These are phyloP conservation scores for Solanum hybrid DNA, from an alignment of 305 asterid genomes.

Conservation along the genomic window DNA sequence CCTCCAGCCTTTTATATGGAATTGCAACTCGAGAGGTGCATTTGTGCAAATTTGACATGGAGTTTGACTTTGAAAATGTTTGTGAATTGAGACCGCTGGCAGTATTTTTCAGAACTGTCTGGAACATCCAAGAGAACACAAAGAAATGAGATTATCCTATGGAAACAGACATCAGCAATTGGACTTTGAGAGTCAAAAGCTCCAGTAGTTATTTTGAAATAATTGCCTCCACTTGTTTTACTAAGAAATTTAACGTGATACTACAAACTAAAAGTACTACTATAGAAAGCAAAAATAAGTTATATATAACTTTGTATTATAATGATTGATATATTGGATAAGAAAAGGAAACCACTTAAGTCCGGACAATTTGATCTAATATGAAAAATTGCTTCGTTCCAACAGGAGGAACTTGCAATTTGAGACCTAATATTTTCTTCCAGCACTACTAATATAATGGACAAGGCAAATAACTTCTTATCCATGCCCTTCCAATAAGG, in stretches of 20 bases:
- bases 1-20: constrained; percentile 44
- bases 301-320: background rate
- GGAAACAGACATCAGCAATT: background rate
- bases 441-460: background rate
- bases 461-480: background rate
- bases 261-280: background rate
- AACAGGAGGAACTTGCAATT: background rate
- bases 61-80: constrained; percentile 33
- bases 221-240: background rate
- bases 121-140: constrained; percentile 13
- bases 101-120: constrained; percentile 32
- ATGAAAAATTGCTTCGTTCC: background rate
- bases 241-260: background rate
- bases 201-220: background rate
- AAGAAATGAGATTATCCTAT: background rate
- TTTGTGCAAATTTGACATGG: constrained; percentile 25
- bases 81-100: constrained; percentile 24
- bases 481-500: background rate
- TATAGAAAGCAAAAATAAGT: background rate
- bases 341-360: background rate
- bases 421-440: background rate
- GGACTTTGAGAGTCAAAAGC: background rate
- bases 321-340: background rate
- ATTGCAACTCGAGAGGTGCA: constrained; percentile 26
- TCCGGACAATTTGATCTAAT: background rate